These are phyloP conservation scores for Medicago lupulina DNA, from an alignment of 306 rosid genomes.

Conservation along the genomic window DNA sequence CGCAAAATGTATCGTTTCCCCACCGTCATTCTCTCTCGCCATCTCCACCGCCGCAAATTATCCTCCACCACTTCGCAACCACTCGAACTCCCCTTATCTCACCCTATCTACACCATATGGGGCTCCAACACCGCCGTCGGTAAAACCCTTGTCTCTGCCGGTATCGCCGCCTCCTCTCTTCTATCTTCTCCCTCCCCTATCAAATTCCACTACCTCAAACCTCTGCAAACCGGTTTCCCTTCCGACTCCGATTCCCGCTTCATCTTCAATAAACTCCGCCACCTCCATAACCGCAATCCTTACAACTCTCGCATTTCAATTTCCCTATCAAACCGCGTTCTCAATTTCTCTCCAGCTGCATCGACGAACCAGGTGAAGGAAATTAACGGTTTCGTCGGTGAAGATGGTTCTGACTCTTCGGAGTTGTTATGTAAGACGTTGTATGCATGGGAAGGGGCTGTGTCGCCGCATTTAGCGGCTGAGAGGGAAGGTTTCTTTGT, in stretches of 20 bases:
- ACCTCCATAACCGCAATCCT: conserved; percentile 46
- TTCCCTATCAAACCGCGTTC: conserved; percentile 61
- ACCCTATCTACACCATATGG: conserved; percentile 85
- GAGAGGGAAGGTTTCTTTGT: conserved; percentile 71
- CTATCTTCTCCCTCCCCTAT: conserved; percentile 50
- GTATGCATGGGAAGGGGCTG: conserved; percentile 86
- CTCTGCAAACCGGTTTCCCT: conserved; percentile 90
- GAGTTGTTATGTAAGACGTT: conserved; percentile 80
- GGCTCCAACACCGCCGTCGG: conserved; percentile 92
- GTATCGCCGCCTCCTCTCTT: conserved; percentile 73
- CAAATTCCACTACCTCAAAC: conserved; percentile 81
- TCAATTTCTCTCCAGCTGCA: conserved; percentile 61
- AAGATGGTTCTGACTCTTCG: conserved; percentile 34
- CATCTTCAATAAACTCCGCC: conserved; percentile 57
- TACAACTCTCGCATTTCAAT: conserved; percentile 40
- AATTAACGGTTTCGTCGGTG: background rate
- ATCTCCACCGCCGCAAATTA: conserved; percentile 38
- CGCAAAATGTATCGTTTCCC: conserved; percentile 40
- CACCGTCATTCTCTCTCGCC: conserved; percentile 42
- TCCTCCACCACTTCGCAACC: conserved; percentile 47
- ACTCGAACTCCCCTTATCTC: conserved; percentile 62
- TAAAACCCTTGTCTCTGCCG: conserved; percentile 93
- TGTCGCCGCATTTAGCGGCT: conserved; percentile 89
- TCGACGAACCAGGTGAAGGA: background rate
- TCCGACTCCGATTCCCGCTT: conserved; percentile 87